Base-by-base conservation (phyloP, 108 stramenopile species). In the Pseudonitzschia multistriata region DNA sequence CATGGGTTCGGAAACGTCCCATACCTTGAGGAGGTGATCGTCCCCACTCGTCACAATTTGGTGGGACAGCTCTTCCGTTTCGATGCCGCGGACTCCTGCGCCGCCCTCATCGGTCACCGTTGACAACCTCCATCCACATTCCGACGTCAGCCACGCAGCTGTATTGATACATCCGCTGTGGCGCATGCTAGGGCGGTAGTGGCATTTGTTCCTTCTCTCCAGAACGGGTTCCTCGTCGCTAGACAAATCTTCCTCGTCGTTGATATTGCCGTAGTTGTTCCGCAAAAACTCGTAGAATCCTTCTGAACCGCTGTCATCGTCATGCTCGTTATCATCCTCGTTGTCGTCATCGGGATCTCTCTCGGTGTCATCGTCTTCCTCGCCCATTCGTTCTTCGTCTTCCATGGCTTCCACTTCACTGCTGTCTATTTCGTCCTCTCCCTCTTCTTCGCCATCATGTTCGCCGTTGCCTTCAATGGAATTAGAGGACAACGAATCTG, bases 131-230 rank as follows among this genome's bases (percentile, higher is more conserved):
- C 92, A 93, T 2, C 74, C 80, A 47, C 79, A 81, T 63, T 83
- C 79, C 0, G 57, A 59, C 10, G 57, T 59, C 60, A 93, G 39
- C 92, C 92, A 93, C n/a, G 78, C 76, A 14, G 88, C 89, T 22
- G 92, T 93, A 57, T 93, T 93, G 66, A 93, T 88, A 49, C 92
- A 93, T 10, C 92, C 92, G 0, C 83, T 80, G 71, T 93, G 92
- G 25, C 76, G 81, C 80, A 93, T 87, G 22, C 71, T 66, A 15
- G 63, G 37, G 59, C 27, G 28, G 21, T 31, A 60, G 1, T 5
- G 3, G 24, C 24, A 25, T 25, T 7, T 52, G 15, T 52, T 39
- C 21, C 36, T 66, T 31, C 17, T 30, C 19, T 22, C 27, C 34
- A 1, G 3, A 30, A 21, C 21, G 15, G 40, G 25, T 33, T 61